Percentiles rank a stretch among this genome's conserved stretches.
These are phyloP conservation scores for Epichloe coenophiala DNA, from an alignment of 2,329 filamentous ascomycete species.

Conservation along the genomic window DNA sequence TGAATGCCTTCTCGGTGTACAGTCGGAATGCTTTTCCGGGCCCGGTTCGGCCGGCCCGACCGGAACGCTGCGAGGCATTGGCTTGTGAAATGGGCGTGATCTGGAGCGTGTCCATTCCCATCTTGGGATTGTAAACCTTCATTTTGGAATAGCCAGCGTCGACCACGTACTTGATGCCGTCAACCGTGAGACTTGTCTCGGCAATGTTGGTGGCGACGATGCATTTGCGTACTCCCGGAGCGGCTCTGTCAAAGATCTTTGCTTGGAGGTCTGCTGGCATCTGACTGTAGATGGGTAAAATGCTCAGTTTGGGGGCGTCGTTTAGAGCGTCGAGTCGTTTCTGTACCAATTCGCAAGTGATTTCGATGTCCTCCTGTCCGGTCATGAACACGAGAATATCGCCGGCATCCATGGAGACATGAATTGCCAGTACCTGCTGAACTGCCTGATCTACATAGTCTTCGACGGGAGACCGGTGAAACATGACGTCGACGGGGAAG, in stretches of 20 bases:
- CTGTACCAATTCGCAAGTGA: constrained; percentile 83
- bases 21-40: constrained; percentile 91
- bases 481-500: constrained; percentile 95
- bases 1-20: constrained; percentile 87
- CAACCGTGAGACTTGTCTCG: constrained; percentile 92
- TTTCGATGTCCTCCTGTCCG: constrained; percentile 95
- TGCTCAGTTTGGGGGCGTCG: constrained; percentile 86
- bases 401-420: constrained; percentile 83
- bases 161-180: constrained; percentile 98
- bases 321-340: constrained; percentile 81
- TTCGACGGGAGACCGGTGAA: constrained; percentile 84
- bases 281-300: constrained; percentile 96
- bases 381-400: constrained; percentile 99
- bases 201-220: constrained; percentile 98
- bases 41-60: constrained; percentile 84
- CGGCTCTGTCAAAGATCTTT: constrained; percentile 89
- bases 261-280: constrained; percentile 97
- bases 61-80: constrained; percentile 85
- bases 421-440: constrained; percentile 88
- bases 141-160: constrained; percentile 93
- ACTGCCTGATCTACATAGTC: constrained; percentile 97
- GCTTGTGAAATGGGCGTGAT: constrained; percentile 97
- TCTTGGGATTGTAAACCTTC: constrained; percentile 96
- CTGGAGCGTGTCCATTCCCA: constrained; percentile 98
- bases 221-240: constrained; percentile 85